Conservation (phyloP, 2,329 filamentous ascomycete species). For the Geosmithia putterillii region DNA sequence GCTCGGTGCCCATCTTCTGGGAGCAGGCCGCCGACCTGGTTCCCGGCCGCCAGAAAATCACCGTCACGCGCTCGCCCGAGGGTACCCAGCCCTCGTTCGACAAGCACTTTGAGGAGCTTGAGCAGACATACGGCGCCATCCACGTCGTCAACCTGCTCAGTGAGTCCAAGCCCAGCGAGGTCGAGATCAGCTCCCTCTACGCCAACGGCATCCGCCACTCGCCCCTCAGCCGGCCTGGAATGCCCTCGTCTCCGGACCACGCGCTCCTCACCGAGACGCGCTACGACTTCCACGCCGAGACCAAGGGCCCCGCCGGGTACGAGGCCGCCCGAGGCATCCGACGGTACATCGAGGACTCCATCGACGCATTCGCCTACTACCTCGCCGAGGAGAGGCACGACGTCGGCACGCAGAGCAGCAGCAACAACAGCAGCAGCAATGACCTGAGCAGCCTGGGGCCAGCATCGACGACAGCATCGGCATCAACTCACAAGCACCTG, state of each 20-base stretch:
- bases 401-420: slow-evolving; percentile 5
- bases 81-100: slow-evolving; percentile 92
- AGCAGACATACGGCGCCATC: slow-evolving; percentile 76
- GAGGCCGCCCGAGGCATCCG: slow-evolving; percentile 82
- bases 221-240: slow-evolving; percentile 50
- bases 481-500: slow-evolving; percentile 23
- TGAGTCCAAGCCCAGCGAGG: slow-evolving; percentile 73
- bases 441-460: slow-evolving; percentile 4
- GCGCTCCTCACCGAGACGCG: slow-evolving; percentile 70
- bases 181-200: slow-evolving; percentile 71
- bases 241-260: slow-evolving; percentile 49
- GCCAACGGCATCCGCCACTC: slow-evolving; percentile 64
- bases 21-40: slow-evolving; percentile 82
- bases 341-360: slow-evolving; percentile 63
- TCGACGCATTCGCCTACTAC: slow-evolving; percentile 87
- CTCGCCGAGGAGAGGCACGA: slow-evolving; percentile 63
- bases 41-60: slow-evolving; percentile 89
- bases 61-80: slow-evolving; percentile 75
- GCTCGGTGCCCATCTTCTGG: slow-evolving; percentile 95
- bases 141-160: slow-evolving; percentile 94
- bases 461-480: neutral
- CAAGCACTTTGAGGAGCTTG: slow-evolving; percentile 83
- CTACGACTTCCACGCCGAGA: slow-evolving; percentile 95
- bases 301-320: slow-evolving; percentile 74
- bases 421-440: neutral